These are phyloP conservation scores for Pichia exigua DNA, from an alignment of 805 yeast species.

Conservation along the genomic window DNA sequence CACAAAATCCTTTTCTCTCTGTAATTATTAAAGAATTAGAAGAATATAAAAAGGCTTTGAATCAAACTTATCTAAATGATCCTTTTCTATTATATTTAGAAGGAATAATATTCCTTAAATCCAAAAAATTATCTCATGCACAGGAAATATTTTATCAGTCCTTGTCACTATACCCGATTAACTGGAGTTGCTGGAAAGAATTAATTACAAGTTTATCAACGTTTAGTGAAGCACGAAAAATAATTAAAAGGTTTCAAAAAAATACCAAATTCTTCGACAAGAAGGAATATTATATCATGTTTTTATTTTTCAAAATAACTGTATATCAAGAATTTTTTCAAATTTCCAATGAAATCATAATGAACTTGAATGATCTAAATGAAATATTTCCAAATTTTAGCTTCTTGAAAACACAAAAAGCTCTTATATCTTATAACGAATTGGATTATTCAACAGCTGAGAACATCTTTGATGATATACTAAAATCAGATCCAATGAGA, in stretches of 20 bases:
- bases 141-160: conserved; percentile 54
- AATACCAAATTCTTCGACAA: conserved; percentile 27
- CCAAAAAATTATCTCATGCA: conserved; percentile 55
- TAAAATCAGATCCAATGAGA: conserved; percentile 71
- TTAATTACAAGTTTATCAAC: conserved; percentile 52
- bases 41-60: conserved; percentile 16
- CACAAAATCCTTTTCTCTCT: conserved; percentile 24
- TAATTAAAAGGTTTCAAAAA: conserved; percentile 32
- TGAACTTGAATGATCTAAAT: conserved; percentile 41
- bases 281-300: conserved; percentile 24
- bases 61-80: conserved; percentile 22
- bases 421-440: conserved; percentile 74
- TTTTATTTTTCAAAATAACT: conserved; percentile 53
- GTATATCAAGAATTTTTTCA: conserved; percentile 76
- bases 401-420: conserved; percentile 73
- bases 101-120: conserved; percentile 61
- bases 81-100: conserved; percentile 65
- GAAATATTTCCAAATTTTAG: conserved; percentile 63
- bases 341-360: conserved; percentile 43
- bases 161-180: conserved; percentile 62
- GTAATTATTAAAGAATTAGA: conserved; percentile 38
- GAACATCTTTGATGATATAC: conserved; percentile 63
- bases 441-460: conserved; percentile 81
- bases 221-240: conserved; percentile 48
- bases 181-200: conserved; percentile 94